Base-by-base conservation (phyloP, 78 protist genomes). In the Dictyostelium intermedium region DNA sequence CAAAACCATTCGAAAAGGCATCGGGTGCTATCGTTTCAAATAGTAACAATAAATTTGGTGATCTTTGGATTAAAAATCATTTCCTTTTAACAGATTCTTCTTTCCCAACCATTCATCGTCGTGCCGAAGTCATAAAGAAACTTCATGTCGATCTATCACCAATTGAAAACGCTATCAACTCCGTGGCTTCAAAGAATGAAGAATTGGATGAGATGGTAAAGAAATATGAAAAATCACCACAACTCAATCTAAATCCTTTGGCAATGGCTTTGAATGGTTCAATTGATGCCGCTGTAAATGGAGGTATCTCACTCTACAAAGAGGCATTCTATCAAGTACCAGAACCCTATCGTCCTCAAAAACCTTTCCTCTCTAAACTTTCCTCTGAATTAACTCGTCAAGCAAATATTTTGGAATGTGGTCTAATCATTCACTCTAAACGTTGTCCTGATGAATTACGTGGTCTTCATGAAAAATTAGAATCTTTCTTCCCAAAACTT, bases 241-340 rank as follows among this genome's bases (percentile, higher is more conserved):
- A 73, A 39, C 35, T 77, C 14, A 92, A 96, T 27, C 37, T 96
- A 18, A 92, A 82, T 30, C 97, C 98, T 61, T 45, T 96, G 30
- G 91, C 96, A 16, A 96, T 96, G 98, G 92, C 95, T 41, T 60
- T 96, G 53, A 92, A 96, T 82, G 98, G 98, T 37, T 63, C 78
- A 10, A 92, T 96, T 80, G 98, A 96, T 78, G 98, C 98, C 7
- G 98, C 98, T 18, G 98, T 96, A 56, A 93, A 93, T 74, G 98
- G 98, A 25, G 98, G 98, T 60, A 47, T 89, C 39, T 43, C 53
- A 2, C 85, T 81, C 23, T 96, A 96, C 63, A 78, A 78, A 61
- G 92, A 83, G 20, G 96, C 92, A 6, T 92, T 92, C 73, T 78
- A 84, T 35, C 43, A 50, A 43, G 37, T 82, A 8, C 27, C 73